Base-by-base conservation (phyloP, 176 grass and related monocot genomes). In the Dendrocalamus sinicus region DNA sequence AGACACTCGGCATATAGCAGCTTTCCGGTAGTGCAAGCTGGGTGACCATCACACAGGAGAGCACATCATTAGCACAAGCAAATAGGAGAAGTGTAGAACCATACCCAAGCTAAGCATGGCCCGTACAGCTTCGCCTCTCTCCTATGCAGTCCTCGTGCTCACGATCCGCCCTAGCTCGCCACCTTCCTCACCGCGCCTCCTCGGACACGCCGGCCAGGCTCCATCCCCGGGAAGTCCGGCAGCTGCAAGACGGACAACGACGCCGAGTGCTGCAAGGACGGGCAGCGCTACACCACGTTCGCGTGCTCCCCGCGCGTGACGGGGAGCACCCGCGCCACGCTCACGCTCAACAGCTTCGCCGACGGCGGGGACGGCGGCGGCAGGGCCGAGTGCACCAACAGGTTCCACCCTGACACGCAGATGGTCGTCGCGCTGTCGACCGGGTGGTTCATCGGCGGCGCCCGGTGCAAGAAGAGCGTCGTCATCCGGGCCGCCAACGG, bases 341-440 rank as follows among this genome's bases (percentile, higher is more conserved):
- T 89, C 75, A 89, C 82, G 44, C 20, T 81, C 23, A 89, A 84
- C 73, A 84, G 73, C 76, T 89, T 84, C 19, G 81, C 65, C 2
- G 63, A 52, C 0, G 73, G 73, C 12, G 52, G 64, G 32, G 87
- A 89, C 47, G 81, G 81, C 15, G 81, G 87, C 3, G 73, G 63
- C 2, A 41, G 67, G 62, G 79, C 70, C 54, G 35, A 54, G 51
- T 88, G 85, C 35, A 85, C 87, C 67, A 67, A 60, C 24, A 30
- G 35, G 19, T 88, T 54, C 86, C 85, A 84, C 80, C 67, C 54
- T 19, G 73, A 91, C 69, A 35, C 53, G 6, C 67, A 88, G 67
- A 50, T 82, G 83, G 79, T 89, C 3, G 82, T 92, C 17, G 88
- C 88, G 13, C 13, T 90, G 40, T 90, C 88, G 0, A 86, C 82